phyloP scores from a whole-genome alignment of 2,329 filamentous ascomycete genomes.

The Fusarium sp. region DNA sequence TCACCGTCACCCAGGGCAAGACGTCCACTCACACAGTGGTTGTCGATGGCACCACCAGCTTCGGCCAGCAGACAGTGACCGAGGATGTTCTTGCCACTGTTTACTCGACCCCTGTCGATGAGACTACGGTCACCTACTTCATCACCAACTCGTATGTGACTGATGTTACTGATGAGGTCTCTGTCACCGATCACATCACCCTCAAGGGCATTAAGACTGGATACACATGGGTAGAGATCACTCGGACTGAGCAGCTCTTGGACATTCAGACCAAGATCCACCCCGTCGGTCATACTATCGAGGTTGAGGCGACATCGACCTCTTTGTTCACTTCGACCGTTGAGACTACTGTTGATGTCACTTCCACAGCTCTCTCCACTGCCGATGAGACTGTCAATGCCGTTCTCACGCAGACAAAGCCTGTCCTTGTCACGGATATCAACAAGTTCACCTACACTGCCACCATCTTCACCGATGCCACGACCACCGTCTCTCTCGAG shows the following conservation, averaged over 20 bases:
- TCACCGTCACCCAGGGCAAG: background rate
- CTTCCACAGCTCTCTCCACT: slow-evolving; percentile 12
- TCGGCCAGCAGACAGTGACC: slow-evolving; percentile 1
- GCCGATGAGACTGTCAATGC: slow-evolving; percentile 4
- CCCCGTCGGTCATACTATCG: background rate
- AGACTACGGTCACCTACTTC: background rate
- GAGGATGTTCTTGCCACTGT: slow-evolving; percentile 15
- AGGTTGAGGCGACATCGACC: background rate
- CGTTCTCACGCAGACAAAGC: background rate
- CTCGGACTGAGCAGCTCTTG: slow-evolving; percentile 4
- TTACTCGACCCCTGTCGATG: slow-evolving; percentile 2
- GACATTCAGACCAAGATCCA: slow-evolving; percentile 3
- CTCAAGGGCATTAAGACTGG: slow-evolving; percentile 5
- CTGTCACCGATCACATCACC: slow-evolving; percentile 2
- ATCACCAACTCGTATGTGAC: slow-evolving; percentile 2
- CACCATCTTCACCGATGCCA: slow-evolving; percentile 15
- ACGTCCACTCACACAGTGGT: slow-evolving; percentile 6
- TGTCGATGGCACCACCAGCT: background rate
- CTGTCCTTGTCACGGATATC: slow-evolving; percentile 12
- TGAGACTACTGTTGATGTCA: slow-evolving; percentile 11
- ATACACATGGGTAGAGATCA: slow-evolving; percentile 10
- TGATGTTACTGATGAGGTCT: slow-evolving; percentile 2
- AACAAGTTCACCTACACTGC: slow-evolving; percentile 18
- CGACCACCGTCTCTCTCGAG: slow-evolving; percentile 7
- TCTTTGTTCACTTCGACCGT: slow-evolving; percentile 11